Evolutionary conservation across 805 yeast species (phyloP).

Genomic region (Clavispora vitiphila): DNA sequence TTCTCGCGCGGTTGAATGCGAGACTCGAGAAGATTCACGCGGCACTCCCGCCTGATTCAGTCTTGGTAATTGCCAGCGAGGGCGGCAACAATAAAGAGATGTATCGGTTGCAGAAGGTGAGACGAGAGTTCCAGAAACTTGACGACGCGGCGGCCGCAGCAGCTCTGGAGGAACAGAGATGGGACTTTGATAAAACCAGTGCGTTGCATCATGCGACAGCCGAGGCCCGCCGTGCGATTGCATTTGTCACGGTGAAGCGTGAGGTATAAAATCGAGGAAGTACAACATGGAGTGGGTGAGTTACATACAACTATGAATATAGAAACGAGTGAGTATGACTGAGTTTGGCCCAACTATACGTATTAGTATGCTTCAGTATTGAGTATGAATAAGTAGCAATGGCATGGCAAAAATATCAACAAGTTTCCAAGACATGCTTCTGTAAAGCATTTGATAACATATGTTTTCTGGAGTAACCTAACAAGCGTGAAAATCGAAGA

Average conservation of each 20-base stretch:
- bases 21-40: slow-evolving; percentile 47
- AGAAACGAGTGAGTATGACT: no score
- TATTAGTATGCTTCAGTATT: no score
- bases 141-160: slow-evolving; percentile 43
- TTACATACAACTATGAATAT: no score
- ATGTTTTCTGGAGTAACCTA: no score
- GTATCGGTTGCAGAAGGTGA: slow-evolving; percentile 40
- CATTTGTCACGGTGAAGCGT: slow-evolving; percentile 38
- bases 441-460: no score
- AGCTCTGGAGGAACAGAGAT: slow-evolving; percentile 34
- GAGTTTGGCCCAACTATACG: no score
- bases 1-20: slow-evolving; percentile 33
- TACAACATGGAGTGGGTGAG: no score
- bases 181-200: slow-evolving; percentile 50
- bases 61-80: slow-evolving; percentile 59
- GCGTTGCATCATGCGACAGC: slow-evolving; percentile 43
- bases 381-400: no score
- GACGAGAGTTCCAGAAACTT: slow-evolving; percentile 39
- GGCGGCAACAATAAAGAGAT: slow-evolving; percentile 54
- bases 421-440: no score
- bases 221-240: slow-evolving; percentile 56
- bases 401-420: no score
- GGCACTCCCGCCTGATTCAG: slow-evolving; percentile 51
- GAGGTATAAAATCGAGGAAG: no score
- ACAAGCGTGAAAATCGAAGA: no score